These are phyloP conservation scores for Spizellomyces punctatus DNA, from an alignment of 192 early-diverging fungal species.

Conservation along the genomic window DNA sequence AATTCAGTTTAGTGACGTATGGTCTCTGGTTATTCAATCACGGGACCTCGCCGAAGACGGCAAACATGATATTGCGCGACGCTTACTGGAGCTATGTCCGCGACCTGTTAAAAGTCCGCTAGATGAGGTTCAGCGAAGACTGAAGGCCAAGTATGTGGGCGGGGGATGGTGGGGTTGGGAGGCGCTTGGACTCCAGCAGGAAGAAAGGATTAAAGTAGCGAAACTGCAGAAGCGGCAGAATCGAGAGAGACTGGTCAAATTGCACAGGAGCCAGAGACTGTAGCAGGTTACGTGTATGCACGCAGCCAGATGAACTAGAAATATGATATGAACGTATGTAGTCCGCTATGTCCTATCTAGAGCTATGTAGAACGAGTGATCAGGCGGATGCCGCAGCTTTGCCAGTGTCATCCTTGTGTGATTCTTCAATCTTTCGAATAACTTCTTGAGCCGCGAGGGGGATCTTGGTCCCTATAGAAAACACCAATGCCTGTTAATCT, in stretches of 20 bases:
- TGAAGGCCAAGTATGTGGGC: conserved; percentile 33
- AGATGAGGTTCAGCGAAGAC: conserved; percentile 31
- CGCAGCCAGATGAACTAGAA: no score
- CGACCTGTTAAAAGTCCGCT: neutral
- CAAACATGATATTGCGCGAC: conserved; percentile 27
- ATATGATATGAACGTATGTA: no score
- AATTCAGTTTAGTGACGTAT: conserved; percentile 35
- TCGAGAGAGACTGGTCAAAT: no score
- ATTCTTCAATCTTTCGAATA: conserved; percentile 60
- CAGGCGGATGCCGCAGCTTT: no score
- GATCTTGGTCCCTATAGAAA: conserved; percentile 66
- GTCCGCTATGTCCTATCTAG: no score
- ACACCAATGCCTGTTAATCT: neutral
- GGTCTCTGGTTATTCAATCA: conserved; percentile 31
- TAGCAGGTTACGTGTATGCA: no score
- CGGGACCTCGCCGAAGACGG: conserved; percentile 43
- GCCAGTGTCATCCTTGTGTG: no score
- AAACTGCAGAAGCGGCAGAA: no score
- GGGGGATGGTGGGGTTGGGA: conserved; percentile 53
- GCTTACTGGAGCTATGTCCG: conserved; percentile 45
- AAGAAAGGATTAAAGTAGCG: neutral
- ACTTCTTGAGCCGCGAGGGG: conserved; percentile 82
- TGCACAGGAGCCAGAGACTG: no score
- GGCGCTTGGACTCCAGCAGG: conserved; percentile 37
- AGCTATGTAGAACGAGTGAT: no score